A percentile compares a stretch with the other conserved stretches of the same genome.
Evolutionary conservation across 768 basidiomycete species (phyloP).

Genomic region (Pisolithus marmoratus): DNA sequence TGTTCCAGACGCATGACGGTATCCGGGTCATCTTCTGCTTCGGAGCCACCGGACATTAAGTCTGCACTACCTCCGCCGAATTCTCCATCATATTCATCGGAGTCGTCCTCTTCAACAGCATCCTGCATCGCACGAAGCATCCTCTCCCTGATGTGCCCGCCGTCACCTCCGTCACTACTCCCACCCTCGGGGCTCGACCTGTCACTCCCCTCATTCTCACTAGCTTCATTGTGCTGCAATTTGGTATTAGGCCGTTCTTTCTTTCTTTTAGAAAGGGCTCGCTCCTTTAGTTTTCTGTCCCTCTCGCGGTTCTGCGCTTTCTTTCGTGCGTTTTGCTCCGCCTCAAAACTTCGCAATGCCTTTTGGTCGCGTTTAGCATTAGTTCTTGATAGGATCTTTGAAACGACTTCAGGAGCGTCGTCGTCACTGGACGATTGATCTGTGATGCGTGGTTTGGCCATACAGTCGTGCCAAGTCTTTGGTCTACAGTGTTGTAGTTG

Average conservation of each 20-base stretch:
- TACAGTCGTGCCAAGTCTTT: neutral
- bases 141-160: conserved; percentile 12
- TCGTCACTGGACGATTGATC: conserved; percentile 29
- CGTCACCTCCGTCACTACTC: conserved; percentile 13
- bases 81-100: conserved; percentile 16
- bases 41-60: conserved; percentile 11
- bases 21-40: conserved; percentile 7
- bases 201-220: conserved; percentile 22
- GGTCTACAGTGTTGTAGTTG: too few species aligned
- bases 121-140: conserved; percentile 26
- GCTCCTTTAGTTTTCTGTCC: conserved; percentile 46
- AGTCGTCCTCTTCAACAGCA: conserved; percentile 20
- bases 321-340: conserved; percentile 34
- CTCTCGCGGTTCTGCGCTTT: conserved; percentile 42
- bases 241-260: conserved; percentile 10
- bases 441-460: conserved; percentile 14
- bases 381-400: conserved; percentile 43
- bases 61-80: conserved; percentile 7
- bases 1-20: conserved; percentile 4
- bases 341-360: conserved; percentile 32
- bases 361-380: conserved; percentile 31
- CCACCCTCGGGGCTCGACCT: conserved; percentile 20
- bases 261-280: conserved; percentile 28
- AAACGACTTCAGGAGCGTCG: conserved; percentile 46
- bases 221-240: conserved; percentile 9